A percentile compares a stretch with the other conserved stretches of the same genome.
phyloP scores from a whole-genome alignment of 306 rosid genomes.

The Vigna unguiculata region DNA sequence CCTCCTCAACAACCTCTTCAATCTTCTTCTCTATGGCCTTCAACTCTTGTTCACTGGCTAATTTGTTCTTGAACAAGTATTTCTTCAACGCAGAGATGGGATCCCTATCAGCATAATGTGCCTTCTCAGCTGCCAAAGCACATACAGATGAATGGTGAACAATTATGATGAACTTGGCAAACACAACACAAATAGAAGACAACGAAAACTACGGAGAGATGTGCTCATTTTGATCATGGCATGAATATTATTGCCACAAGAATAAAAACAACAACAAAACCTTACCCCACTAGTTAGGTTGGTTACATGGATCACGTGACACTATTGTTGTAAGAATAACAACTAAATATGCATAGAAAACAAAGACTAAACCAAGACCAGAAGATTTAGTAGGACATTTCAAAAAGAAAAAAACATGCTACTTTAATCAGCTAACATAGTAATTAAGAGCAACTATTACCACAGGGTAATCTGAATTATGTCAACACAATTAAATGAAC shows the following conservation, averaged over 20 bases:
- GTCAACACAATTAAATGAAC: background rate
- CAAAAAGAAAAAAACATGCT: background rate
- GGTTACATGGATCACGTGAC: background rate
- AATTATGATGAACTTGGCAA: slow-evolving; percentile 17
- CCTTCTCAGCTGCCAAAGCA: slow-evolving; percentile 89
- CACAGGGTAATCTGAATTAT: slow-evolving; percentile 12
- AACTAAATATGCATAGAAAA: slow-evolving; percentile 19
- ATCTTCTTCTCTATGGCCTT: slow-evolving; percentile 83
- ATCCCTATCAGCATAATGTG: slow-evolving; percentile 88
- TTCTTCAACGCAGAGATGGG: slow-evolving; percentile 84
- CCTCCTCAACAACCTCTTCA: slow-evolving; percentile 76
- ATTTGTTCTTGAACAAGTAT: slow-evolving; percentile 70
- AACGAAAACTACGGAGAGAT: background rate
- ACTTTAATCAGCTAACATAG: background rate
- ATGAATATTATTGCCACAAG: background rate
- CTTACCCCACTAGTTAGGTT: background rate
- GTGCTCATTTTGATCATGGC: slow-evolving; percentile 7
- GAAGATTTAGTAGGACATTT: background rate
- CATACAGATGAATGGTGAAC: slow-evolving; percentile 27
- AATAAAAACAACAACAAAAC: background rate
- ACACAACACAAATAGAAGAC: slow-evolving; percentile 14
- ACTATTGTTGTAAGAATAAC: background rate
- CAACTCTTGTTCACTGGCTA: slow-evolving; percentile 77
- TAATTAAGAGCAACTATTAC: slow-evolving; percentile 25
- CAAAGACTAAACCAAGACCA: no score